phyloP scores from a whole-genome alignment of 2,329 filamentous ascomycete genomes.

The Chrysosporium keratinophilum region DNA sequence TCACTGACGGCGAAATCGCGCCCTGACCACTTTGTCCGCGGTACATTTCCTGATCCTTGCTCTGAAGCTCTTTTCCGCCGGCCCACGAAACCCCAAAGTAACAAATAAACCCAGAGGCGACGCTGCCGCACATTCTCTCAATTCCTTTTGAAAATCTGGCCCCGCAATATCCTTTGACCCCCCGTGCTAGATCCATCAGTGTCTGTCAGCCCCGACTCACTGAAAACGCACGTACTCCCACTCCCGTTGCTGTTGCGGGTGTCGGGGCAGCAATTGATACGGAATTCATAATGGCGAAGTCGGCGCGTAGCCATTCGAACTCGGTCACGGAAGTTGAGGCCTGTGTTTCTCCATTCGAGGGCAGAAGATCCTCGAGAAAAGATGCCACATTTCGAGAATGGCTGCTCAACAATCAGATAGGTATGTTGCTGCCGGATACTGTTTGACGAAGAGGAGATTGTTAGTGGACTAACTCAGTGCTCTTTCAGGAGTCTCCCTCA shows the following conservation, averaged over 20 bases:
- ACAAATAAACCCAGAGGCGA: background rate
- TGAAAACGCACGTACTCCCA: background rate
- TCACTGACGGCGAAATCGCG: background rate
- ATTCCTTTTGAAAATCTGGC: background rate
- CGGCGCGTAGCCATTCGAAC: slow-evolving; percentile 22
- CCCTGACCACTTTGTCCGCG: background rate
- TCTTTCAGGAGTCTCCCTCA: slow-evolving; percentile 65
- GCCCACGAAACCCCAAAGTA: background rate
- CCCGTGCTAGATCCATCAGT: background rate
- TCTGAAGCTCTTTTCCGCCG: background rate
- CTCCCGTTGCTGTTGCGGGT: slow-evolving; percentile 9
- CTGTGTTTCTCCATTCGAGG: slow-evolving; percentile 30
- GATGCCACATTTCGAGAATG: slow-evolving; percentile 43
- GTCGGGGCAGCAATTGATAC: slow-evolving; percentile 1
- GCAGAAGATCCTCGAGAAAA: slow-evolving; percentile 20
- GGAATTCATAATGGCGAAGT: slow-evolving; percentile 26
- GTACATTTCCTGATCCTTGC: background rate
- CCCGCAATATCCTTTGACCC: background rate
- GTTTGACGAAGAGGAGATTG: background rate
- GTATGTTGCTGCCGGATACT: slow-evolving; percentile 41
- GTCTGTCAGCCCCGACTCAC: background rate
- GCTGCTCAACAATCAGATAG: slow-evolving; percentile 70
- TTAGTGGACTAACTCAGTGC: background rate
- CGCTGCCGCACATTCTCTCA: background rate
- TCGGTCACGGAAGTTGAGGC: slow-evolving; percentile 32